A percentile compares a stretch with the other conserved stretches of the same genome.
phyloP scores from a whole-genome alignment of 2,329 filamentous ascomycete genomes.

The Arthrocladium fulminans region DNA sequence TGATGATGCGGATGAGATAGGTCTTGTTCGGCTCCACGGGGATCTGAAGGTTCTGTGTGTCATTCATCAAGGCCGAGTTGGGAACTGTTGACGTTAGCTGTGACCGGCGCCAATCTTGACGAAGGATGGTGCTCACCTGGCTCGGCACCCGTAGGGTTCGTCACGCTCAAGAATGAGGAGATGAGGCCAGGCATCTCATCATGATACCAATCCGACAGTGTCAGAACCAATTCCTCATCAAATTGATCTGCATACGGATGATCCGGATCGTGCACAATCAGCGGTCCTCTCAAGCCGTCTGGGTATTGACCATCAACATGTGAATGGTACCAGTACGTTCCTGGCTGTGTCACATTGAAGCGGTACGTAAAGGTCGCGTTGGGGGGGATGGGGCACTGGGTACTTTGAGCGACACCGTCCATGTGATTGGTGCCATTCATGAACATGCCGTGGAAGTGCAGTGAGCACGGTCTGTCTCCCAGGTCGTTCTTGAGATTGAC shows the following conservation, averaged over 20 bases:
- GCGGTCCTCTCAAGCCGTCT: constrained; percentile 56
- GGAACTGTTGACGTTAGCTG: constrained; percentile 39
- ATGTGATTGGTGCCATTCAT: constrained; percentile 59
- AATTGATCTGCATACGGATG: constrained; percentile 50
- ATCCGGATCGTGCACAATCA: constrained; percentile 56
- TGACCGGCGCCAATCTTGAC: not conserved
- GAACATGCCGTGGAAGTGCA: constrained; percentile 61
- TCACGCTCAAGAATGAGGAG: constrained; percentile 38
- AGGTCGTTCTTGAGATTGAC: constrained; percentile 33
- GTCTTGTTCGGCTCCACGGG: constrained; percentile 58
- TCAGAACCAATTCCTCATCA: constrained; percentile 56
- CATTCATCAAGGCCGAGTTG: constrained; percentile 61
- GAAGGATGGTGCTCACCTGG: constrained; percentile 33
- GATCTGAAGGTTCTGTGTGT: constrained; percentile 53
- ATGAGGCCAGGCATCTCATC: constrained; percentile 44
- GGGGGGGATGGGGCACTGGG: constrained; percentile 58
- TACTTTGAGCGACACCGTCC: constrained; percentile 60
- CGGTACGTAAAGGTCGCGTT: constrained; percentile 61
- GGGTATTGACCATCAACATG: constrained; percentile 61
- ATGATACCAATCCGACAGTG: constrained; percentile 65
- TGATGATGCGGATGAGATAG: constrained; percentile 64
- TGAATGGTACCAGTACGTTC: constrained; percentile 74
- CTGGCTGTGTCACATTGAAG: constrained; percentile 58
- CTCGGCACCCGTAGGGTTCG: constrained; percentile 47
- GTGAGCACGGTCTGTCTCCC: constrained; percentile 31